Evolutionary conservation across 2,329 filamentous ascomycete species (phyloP).

Genomic region (Colletotrichum shisoi): DNA sequence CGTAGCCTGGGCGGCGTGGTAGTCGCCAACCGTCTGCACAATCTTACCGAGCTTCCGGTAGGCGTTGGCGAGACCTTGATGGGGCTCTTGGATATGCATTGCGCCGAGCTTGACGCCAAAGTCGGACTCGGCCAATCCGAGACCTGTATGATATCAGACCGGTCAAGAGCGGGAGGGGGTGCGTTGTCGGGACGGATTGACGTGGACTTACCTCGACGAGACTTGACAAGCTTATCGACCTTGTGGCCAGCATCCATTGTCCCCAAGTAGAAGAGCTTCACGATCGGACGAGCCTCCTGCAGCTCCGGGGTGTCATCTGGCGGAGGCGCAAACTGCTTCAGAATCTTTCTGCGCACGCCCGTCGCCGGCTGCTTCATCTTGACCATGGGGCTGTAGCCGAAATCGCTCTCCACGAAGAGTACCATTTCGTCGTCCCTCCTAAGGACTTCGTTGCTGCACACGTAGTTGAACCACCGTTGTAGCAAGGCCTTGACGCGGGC

Average conservation of each 20-base stretch:
- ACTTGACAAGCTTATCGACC: slow-evolving; percentile 91
- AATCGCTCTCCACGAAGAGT: slow-evolving; percentile 98
- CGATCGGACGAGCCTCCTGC: slow-evolving; percentile 84
- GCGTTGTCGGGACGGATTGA: slow-evolving; percentile 3
- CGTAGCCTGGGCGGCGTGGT: slow-evolving; percentile 93
- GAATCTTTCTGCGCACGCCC: slow-evolving; percentile 89
- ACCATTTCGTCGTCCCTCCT: slow-evolving; percentile 97
- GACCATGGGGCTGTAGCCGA: slow-evolving; percentile 95
- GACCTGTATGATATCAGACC: slow-evolving; percentile 63
- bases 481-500: slow-evolving; percentile 84
- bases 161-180: slow-evolving; percentile 1
- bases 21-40: slow-evolving; percentile 92
- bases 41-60: slow-evolving; percentile 95
- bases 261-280: slow-evolving; percentile 94
- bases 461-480: slow-evolving; percentile 94
- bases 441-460: slow-evolving; percentile 89
- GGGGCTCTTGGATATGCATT: slow-evolving; percentile 90
- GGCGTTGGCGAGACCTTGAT: slow-evolving; percentile 84
- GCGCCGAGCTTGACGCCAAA: slow-evolving; percentile 88
- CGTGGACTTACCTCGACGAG: slow-evolving; percentile 76
- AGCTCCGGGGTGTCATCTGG: slow-evolving; percentile 97
- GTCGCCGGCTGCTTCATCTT: slow-evolving; percentile 97
- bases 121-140: slow-evolving; percentile 90
- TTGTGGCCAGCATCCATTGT: slow-evolving; percentile 98
- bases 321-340: slow-evolving; percentile 98